Percentiles rank a stretch among this genome's conserved stretches.
phyloP scores from a whole-genome alignment of 2,329 filamentous ascomycete genomes.

The Calonectria montana region DNA sequence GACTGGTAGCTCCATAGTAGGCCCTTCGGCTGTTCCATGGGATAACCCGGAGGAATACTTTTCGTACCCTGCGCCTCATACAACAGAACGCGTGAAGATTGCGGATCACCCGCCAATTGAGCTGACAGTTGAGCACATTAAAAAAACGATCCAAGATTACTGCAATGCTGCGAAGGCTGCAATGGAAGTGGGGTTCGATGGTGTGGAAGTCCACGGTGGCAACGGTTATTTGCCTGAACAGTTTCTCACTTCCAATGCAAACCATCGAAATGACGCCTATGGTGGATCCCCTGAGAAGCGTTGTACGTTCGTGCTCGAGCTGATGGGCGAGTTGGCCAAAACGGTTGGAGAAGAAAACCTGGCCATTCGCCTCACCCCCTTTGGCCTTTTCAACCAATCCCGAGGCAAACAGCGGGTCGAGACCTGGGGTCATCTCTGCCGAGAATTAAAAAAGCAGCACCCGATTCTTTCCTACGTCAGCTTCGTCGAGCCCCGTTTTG shows the following conservation, averaged over 20 bases:
- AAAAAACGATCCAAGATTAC: constrained; percentile 45
- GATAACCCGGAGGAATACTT: constrained; percentile 56
- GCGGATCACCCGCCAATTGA: constrained; percentile 43
- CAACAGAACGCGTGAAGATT: constrained; percentile 53
- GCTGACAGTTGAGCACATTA: constrained; percentile 56
- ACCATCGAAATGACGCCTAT: constrained; percentile 51
- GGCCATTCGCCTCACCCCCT: constrained; percentile 59
- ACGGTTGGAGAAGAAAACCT: constrained; percentile 58
- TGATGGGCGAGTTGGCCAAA: constrained; percentile 58
- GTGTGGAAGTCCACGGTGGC: constrained; percentile 54
- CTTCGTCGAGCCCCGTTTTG: constrained; percentile 66
- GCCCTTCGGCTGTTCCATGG: constrained; percentile 57
- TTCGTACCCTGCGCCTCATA: constrained; percentile 48
- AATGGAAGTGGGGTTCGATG: constrained; percentile 64
- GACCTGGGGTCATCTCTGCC: constrained; percentile 63
- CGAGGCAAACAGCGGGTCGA: constrained; percentile 62
- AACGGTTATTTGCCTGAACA: constrained; percentile 56
- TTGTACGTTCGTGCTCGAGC: constrained; percentile 65
- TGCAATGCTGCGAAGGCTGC: constrained; percentile 53
- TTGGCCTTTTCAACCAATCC: constrained; percentile 64
- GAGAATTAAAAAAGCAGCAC: constrained; percentile 56
- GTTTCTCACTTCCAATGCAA: constrained; percentile 51
- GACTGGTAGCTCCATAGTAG: constrained; percentile 50
- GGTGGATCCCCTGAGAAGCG: constrained; percentile 48
- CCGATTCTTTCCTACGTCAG: constrained; percentile 64